Evolutionary conservation across 345 rosid species (phyloP), one percentile per base, ranked within the genome.

Genomic region (Iberis pinnata): DNA sequence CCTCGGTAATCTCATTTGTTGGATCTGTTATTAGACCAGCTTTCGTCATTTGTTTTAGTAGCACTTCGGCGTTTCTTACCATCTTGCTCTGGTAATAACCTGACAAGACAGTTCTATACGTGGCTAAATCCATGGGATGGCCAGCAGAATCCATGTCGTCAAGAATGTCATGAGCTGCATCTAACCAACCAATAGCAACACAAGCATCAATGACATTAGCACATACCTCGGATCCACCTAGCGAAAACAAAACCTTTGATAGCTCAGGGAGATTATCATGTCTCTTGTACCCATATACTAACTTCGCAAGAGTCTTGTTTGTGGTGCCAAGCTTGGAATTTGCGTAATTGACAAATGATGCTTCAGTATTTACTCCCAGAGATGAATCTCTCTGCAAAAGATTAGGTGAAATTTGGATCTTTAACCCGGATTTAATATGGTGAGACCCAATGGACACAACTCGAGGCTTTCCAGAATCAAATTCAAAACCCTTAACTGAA

Each of bases 101-200:
- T 0, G 47, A 66, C 65, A 87, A 64, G 53, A 84, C 79, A 20
- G 60, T 45, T 38, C 51, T 61, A 67, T 84, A 79, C 2, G 76
- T 18, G 40, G 40, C 36, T 60, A 62, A 57, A 15, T 52, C 70
- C 60, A 75, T 43, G 20, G 73, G 58, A 69, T 49, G 55, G 26
- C 85, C 87, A 15, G 73, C 74, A 13, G 69, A 60, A 70, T 74
- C 79, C 73, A 74, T 70, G 69, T 82, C 92, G 68, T 90, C 96
- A 72, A 87, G 75, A 63, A 87, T 78, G 70, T 90, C 98, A 62
- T 84, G 96, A 56, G 89, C 96, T 63, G 81, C 69, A 56, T 82
- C 89, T 67, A 70, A 66, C 92, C 94, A 87, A 63, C 84, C 88
- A 45, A 74, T 18, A 41, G 11, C 58, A 62, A 87, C 69, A 72